Conservation (phyloP, 1,284 basidiomycete species). For the Ustilago tritici region DNA sequence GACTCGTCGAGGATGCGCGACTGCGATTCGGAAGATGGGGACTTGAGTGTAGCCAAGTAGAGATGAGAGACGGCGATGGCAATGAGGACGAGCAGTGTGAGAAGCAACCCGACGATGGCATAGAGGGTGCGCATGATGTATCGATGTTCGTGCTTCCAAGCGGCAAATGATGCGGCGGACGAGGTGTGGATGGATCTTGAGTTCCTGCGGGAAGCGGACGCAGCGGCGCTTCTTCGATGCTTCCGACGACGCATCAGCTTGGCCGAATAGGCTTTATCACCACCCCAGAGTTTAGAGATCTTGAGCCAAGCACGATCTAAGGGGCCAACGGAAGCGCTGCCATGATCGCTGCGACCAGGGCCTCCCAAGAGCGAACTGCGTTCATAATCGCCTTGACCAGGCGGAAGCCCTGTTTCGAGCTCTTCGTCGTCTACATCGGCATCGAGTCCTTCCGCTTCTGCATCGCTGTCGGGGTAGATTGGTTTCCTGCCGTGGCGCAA, state of each 20-base stretch:
- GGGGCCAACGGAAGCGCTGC: slow-evolving; percentile 15
- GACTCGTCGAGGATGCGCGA: slow-evolving; percentile 57
- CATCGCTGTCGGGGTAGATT: slow-evolving; percentile 55
- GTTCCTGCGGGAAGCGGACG: slow-evolving; percentile 30
- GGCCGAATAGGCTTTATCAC: slow-evolving; percentile 44
- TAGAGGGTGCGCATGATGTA: slow-evolving; percentile 39
- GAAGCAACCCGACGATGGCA: slow-evolving; percentile 38
- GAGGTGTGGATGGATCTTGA: slow-evolving; percentile 39
- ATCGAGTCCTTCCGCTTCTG: slow-evolving; percentile 52
- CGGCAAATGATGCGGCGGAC: slow-evolving; percentile 35
- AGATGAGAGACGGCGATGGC: slow-evolving; percentile 50
- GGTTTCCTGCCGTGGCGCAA: slow-evolving; percentile 52
- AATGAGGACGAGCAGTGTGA: slow-evolving; percentile 47
- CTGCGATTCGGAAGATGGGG: slow-evolving; percentile 51
- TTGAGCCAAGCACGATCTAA: slow-evolving; percentile 47
- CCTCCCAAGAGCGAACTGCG: slow-evolving; percentile 42
- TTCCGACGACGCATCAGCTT: slow-evolving; percentile 35
- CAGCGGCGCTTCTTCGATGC: slow-evolving; percentile 30
- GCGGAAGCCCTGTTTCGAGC: slow-evolving; percentile 43
- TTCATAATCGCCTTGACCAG: slow-evolving; percentile 40
- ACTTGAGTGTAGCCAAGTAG: slow-evolving; percentile 47
- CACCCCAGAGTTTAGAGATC: slow-evolving; percentile 43
- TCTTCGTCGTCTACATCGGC: slow-evolving; percentile 54
- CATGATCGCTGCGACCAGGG: slow-evolving; percentile 13
- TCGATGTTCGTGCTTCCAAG: slow-evolving; percentile 46